These are phyloP conservation scores for Olyra latifolia DNA, from an alignment of 176 grass and related monocot genomes.

Conservation along the genomic window DNA sequence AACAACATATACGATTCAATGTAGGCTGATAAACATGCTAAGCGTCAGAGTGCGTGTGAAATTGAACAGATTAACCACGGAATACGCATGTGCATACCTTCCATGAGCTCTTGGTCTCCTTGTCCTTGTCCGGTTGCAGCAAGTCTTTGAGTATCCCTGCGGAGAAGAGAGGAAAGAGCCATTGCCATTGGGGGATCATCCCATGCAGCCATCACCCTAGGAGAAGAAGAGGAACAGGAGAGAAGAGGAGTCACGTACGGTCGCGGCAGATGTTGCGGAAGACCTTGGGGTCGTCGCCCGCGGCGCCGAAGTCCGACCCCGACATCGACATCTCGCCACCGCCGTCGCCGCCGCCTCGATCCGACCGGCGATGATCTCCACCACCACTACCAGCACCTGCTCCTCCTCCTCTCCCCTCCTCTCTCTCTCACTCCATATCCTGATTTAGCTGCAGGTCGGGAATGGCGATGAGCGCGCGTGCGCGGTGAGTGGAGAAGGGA, in stretches of 20 bases:
- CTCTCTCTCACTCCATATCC: conserved; percentile 25
- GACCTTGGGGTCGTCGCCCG: conserved; percentile 68
- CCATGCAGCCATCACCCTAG: not conserved
- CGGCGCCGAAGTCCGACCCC: conserved; percentile 53
- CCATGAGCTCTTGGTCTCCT: conserved; percentile 71
- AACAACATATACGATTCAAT: not conserved
- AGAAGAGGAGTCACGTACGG: conserved; percentile 39
- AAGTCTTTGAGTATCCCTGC: conserved; percentile 80
- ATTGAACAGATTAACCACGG: not conserved
- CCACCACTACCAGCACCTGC: not conserved
- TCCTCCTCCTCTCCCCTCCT: not conserved
- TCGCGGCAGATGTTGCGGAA: conserved; percentile 87
- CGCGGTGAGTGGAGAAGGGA: not conserved
- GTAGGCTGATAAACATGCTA: not conserved
- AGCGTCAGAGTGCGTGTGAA: not conserved
- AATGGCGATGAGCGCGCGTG: conserved; percentile 24
- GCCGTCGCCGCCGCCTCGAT: not conserved
- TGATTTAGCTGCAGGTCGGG: conserved; percentile 38
- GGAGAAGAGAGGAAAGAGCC: not conserved
- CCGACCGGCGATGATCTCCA: not conserved
- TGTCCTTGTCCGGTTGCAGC: conserved; percentile 69
- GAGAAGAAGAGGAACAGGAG: not conserved
- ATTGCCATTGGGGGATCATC: not conserved
- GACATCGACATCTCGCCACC: conserved; percentile 63
- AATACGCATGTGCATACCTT: conserved; percentile 47